Base-by-base conservation (phyloP, 495 filamentous ascomycete genomes). In the Parachaetomium inaequale region DNA sequence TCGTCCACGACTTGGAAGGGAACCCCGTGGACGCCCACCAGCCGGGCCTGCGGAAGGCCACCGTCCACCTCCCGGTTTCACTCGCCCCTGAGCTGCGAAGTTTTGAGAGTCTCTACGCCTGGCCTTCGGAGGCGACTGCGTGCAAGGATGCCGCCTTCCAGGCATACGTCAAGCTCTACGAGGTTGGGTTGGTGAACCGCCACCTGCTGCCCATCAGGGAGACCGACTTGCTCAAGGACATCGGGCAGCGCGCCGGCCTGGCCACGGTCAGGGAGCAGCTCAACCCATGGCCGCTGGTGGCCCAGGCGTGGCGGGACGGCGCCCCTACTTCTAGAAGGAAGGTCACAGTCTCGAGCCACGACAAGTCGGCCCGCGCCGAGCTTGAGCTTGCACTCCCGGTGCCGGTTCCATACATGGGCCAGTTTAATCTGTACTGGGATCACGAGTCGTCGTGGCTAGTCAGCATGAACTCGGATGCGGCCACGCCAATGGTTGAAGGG, bases 71-170 rank as follows among this genome's bases (percentile, higher is more conserved):
- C 15, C 94, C 94, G 0, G 82, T 80, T 29, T 88, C 83, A 12
- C 81, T 97, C 12, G 79, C 88, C 56, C 77, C 82, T 0, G 67
- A 81, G 4, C 75, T 91, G n/a, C 85, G 92, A 10, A 71, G 68
- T 29, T 74, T 81, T 2, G 64, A 74, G 32, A 85, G 90, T 42
- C 69, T 67, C 7, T 61, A 64, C 5, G 61, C 70, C 50, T 97
- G 92, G 91, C 70, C 62, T 6, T 88, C 87, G 1, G 91, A 96
- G 70, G 84, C 80, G 42, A 86, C 81, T 54, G 93, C 94, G 6
- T 85, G 78, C 63, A 89, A 87, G 63, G 94, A 97, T 68, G 87
- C 90, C 3, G 90, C 92, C 0, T 94, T 96, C 56, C 82, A 91
- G 66, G 90, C 92, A 14, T 96, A 93, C 68, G 73, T 81, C 28